A percentile compares a stretch with the other conserved stretches of the same genome.
Conservation (phyloP, 2,329 filamentous ascomycete species). For the Chlorencoelia australis region DNA sequence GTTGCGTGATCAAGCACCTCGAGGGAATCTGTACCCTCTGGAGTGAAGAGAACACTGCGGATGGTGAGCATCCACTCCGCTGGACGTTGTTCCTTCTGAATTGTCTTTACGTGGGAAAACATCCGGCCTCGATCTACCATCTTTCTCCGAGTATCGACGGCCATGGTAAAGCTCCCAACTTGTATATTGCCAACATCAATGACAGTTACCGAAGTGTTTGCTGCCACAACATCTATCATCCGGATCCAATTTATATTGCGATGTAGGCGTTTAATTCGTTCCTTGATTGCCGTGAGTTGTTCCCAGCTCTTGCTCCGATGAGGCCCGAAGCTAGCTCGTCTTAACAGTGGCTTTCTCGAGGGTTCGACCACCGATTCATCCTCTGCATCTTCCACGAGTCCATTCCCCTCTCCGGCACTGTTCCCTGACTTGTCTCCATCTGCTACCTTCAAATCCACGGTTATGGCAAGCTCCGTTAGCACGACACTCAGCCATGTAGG, state of each 20-base stretch:
- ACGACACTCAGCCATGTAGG: constrained; percentile 94
- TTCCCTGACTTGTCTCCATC: constrained; percentile 33
- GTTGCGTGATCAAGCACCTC: constrained; percentile 83
- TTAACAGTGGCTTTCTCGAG: constrained; percentile 14
- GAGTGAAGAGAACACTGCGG: constrained; percentile 79
- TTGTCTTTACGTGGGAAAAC: constrained; percentile 68
- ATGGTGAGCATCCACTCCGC: constrained; percentile 91
- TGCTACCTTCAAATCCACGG: constrained; percentile 63
- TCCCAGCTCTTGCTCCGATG: constrained; percentile 69
- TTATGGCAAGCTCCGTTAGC: constrained; percentile 74
- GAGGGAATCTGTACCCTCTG: constrained; percentile 72
- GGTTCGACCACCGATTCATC: constrained; percentile 15
- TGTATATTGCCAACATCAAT: constrained; percentile 77
- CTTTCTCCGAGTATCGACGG: constrained; percentile 83
- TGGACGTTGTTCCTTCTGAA: constrained; percentile 55
- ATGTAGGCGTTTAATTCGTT: constrained; percentile 78
- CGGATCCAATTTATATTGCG: constrained; percentile 79
- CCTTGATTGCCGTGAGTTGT: constrained; percentile 67
- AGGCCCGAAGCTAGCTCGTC: constrained; percentile 21
- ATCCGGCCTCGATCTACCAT: constrained; percentile 84
- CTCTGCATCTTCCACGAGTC: constrained; percentile 19
- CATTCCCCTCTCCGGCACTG: constrained; percentile 16
- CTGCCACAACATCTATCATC: constrained; percentile 79
- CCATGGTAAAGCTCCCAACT: constrained; percentile 72
- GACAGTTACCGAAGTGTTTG: constrained; percentile 67